A percentile compares a stretch with the other conserved stretches of the same genome.
Evolutionary conservation across 352 stramenopile species (phyloP).

Genomic region (Pythium brachiatum): DNA sequence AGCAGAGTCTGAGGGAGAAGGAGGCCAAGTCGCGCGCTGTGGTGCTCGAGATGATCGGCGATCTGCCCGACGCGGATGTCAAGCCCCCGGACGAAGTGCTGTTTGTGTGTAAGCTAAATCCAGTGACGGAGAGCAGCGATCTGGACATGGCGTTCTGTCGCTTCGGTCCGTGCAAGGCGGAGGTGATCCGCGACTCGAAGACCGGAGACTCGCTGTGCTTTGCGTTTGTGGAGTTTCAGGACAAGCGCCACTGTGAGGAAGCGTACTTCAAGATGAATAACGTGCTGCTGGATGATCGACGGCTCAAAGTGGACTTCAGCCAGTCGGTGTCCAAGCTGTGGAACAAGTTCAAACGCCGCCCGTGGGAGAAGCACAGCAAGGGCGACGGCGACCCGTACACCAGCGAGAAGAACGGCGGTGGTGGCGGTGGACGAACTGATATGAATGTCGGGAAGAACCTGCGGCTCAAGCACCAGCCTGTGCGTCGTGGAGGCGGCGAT

Average conservation of each 20-base stretch:
- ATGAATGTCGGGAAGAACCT: slow-evolving; percentile 37
- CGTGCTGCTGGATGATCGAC: slow-evolving; percentile 97
- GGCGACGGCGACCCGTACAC: slow-evolving; percentile 41
- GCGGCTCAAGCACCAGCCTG: slow-evolving; percentile 37
- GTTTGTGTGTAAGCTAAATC: slow-evolving; percentile 98
- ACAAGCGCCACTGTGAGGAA: slow-evolving; percentile 91
- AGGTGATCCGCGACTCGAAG: slow-evolving; percentile 97
- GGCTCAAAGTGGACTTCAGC: slow-evolving; percentile 96
- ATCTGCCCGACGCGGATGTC: slow-evolving; percentile 96
- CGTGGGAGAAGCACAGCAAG: slow-evolving; percentile 64
- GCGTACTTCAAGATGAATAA: slow-evolving; percentile 99
- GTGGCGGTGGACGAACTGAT: slow-evolving; percentile 16
- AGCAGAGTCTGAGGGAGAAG: slow-evolving; percentile 86
- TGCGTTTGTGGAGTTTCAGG: slow-evolving; percentile 98
- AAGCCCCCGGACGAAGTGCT: slow-evolving; percentile 98
- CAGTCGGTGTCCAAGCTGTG: slow-evolving; percentile 98
- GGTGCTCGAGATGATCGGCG: slow-evolving; percentile 99
- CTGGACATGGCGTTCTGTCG: slow-evolving; percentile 94
- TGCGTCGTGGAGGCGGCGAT: slow-evolving; percentile 14
- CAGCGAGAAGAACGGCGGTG: slow-evolving; percentile 30
- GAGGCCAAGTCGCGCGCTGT: slow-evolving; percentile 95
- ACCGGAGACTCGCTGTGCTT: slow-evolving; percentile 98
- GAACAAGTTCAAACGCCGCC: slow-evolving; percentile 84
- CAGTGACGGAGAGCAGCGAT: slow-evolving; percentile 92
- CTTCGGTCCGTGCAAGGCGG: slow-evolving; percentile 85